phyloP scores from a whole-genome alignment of 2,329 filamentous ascomycete species.

The Stromatinia cepivora region DNA sequence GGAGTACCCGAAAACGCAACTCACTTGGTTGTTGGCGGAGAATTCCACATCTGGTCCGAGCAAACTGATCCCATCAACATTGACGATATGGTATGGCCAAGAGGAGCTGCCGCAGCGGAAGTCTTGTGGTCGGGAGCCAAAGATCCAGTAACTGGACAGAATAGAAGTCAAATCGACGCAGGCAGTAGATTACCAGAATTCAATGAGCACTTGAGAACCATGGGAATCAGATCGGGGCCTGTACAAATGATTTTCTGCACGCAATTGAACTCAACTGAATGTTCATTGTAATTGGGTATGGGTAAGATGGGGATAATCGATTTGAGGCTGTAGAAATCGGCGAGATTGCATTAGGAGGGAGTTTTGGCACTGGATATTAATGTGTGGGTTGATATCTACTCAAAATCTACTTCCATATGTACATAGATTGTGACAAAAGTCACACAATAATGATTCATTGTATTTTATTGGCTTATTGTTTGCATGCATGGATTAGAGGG shows the following conservation, averaged over 20 bases:
- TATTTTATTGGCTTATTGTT: not conserved
- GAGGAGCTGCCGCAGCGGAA: slow-evolving; percentile 72
- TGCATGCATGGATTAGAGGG: not conserved
- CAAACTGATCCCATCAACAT: slow-evolving; percentile 75
- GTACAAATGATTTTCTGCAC: slow-evolving; percentile 75
- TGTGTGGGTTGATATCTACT: not conserved
- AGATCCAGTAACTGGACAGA: slow-evolving; percentile 61
- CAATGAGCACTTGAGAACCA: slow-evolving; percentile 64
- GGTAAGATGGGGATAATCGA: not conserved
- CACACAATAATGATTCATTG: not conserved
- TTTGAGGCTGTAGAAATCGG: not conserved
- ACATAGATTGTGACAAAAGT: not conserved
- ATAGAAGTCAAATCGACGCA: slow-evolving; percentile 70
- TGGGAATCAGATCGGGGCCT: slow-evolving; percentile 63
- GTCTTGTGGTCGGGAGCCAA: slow-evolving; percentile 75
- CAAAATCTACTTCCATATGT: slow-evolving; percentile 3
- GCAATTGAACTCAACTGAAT: slow-evolving; percentile 57
- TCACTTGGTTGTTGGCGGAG: slow-evolving; percentile 74
- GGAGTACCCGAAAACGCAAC: slow-evolving; percentile 61
- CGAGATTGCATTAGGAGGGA: not conserved
- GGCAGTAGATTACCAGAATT: slow-evolving; percentile 70
- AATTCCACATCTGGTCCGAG: slow-evolving; percentile 80
- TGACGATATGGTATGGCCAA: slow-evolving; percentile 76
- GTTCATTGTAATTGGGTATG: slow-evolving; percentile 35
- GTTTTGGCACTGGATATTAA: not conserved